These are phyloP conservation scores for Fusarium euwallaceae DNA, from an alignment of 2,329 filamentous ascomycete species.

Conservation along the genomic window DNA sequence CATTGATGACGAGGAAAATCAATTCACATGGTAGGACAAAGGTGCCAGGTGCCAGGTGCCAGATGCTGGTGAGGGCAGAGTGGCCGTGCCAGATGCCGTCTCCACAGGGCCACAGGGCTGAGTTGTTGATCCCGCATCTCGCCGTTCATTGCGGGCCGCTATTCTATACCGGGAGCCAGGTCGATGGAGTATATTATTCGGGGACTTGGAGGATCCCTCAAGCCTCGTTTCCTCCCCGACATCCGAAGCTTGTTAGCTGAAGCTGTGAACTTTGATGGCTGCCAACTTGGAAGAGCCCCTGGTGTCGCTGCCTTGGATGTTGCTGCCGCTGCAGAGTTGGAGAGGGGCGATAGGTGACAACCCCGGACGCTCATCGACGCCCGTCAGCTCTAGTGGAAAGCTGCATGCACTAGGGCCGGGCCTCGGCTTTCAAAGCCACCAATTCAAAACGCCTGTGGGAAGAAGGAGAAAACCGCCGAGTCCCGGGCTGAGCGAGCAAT, in stretches of 20 bases:
- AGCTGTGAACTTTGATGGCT: neutral
- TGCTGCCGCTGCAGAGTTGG: neutral
- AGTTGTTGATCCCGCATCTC: neutral
- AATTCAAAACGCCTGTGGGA: neutral
- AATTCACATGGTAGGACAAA: neutral
- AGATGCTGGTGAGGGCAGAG: neutral
- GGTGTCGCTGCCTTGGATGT: neutral
- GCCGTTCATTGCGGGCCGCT: neutral
- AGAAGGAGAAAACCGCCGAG: neutral
- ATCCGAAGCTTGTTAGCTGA: neutral
- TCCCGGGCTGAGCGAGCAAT: neutral
- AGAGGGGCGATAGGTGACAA: neutral
- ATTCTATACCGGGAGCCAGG: neutral
- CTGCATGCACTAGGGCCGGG: slow-evolving; percentile 10
- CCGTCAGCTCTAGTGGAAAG: slow-evolving; percentile 12
- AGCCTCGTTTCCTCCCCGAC: neutral
- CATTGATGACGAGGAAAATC: neutral
- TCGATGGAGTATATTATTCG: neutral
- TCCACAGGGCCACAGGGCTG: slow-evolving; percentile 4
- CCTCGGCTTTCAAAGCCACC: neutral
- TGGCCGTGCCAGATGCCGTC: neutral
- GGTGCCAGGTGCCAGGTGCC: neutral
- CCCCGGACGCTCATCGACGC: neutral
- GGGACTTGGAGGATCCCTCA: neutral
- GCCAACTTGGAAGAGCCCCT: neutral